Evolutionary conservation across 2,329 filamentous ascomycete genomes (phyloP), one percentile per base, ranked within the genome.

Genomic region (Cytospora piceicola): DNA sequence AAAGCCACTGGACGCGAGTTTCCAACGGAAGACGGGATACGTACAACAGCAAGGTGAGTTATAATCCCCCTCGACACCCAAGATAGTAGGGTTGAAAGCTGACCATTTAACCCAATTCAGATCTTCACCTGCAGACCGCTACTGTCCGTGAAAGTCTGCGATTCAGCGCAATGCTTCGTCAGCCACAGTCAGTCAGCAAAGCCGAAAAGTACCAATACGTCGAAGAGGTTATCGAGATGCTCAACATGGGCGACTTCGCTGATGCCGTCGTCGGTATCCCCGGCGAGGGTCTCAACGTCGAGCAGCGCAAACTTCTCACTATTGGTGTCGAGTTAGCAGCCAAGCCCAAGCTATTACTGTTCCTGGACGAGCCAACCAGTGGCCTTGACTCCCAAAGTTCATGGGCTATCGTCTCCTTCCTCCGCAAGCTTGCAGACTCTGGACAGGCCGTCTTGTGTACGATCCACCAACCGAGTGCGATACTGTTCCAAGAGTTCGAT

Each of bases 231-330:
- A 88, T 90, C 71, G 82, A 83, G 73, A 85, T 90, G 80, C 79
- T 90, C 29, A 84, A 87, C 73, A 89, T 90, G 87, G 77, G 84
- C 32, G 87, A 89, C 61, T 90, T 88, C 65, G 86, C 87, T 15
- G 85, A 90, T 54, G 87, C 87, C 0, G 81, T 90, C 3, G 87
- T 90, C 32, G 88, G 88, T 68, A 79, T 85, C 0, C 85, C 86
- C 0, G 88, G 87, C 0, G 83, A 84, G 62, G 86, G 85, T 11
- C 78, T 88, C 11, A 87, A 87, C 56, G 83, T 88, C 2, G 85
- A 88, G 67, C 86, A 88, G 71, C 80, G 85, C 7, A 89, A 89
- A 73, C 80, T 86, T 0, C 75, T 88, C 0, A 89, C 86, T 0
- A 88, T 89, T 53, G 86, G 84, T n/a, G 83, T 86, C 0, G 84